phyloP scores from a whole-genome alignment of 1,139 yeast species.

The Blastobotrys raffinosifermentans region DNA sequence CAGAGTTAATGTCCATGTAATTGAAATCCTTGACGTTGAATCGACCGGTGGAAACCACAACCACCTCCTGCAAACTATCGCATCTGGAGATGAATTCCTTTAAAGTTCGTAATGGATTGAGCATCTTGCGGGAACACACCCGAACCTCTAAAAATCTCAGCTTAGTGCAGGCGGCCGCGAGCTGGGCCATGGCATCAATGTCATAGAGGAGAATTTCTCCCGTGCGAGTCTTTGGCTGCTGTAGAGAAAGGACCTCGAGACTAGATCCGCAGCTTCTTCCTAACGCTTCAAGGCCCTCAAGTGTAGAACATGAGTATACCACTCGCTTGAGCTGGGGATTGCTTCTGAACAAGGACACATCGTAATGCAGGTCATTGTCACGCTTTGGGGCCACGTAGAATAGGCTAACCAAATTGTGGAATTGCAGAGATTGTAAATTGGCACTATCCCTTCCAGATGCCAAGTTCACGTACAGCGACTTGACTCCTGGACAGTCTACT shows the following conservation, averaged over 20 bases:
- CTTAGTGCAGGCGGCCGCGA: conserved; percentile 1
- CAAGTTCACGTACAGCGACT: conserved; percentile 8
- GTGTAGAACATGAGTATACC: conserved; percentile 10
- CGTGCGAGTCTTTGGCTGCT: conserved; percentile 5
- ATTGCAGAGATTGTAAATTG: conserved; percentile 3
- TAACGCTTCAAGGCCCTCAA: conserved; percentile 7
- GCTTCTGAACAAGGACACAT: conserved; percentile 7
- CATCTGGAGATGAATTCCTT: conserved; percentile 6
- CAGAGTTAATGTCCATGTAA: neutral
- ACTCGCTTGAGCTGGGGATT: conserved; percentile 10
- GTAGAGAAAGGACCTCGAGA: conserved; percentile 10
- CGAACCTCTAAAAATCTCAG: conserved; percentile 7
- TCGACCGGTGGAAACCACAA: conserved; percentile 7
- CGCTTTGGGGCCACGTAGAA: conserved; percentile 4
- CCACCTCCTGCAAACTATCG: conserved; percentile 4
- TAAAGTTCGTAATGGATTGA: conserved; percentile 7
- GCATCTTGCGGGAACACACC: conserved; percentile 4
- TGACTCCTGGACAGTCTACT: conserved; percentile 4
- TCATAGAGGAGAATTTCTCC: conserved; percentile 8
- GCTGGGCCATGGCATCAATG: conserved; percentile 5
- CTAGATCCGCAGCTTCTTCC: conserved; percentile 5
- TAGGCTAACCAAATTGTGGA: conserved; percentile 6
- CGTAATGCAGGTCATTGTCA: conserved; percentile 3
- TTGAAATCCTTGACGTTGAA: conserved; percentile 3
- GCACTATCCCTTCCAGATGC: conserved; percentile 6